Percentiles rank a stretch among this genome's conserved stretches.
These are phyloP conservation scores for Prinsepia uniflora DNA, from an alignment of 306 rosid genomes.

Conservation along the genomic window DNA sequence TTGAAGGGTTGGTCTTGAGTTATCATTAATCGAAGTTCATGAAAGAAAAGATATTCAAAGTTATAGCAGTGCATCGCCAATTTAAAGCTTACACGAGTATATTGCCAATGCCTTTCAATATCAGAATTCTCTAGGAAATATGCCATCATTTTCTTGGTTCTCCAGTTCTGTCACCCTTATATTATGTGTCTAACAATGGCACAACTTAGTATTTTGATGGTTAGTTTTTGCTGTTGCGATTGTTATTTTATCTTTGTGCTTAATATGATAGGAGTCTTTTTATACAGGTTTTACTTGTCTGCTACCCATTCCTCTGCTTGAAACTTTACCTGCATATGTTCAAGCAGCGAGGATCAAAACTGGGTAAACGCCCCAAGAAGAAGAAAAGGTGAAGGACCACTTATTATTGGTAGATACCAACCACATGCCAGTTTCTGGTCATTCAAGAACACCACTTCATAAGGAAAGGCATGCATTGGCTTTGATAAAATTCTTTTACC, in stretches of 20 bases:
- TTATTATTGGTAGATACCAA: background rate
- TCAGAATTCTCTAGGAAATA: background rate
- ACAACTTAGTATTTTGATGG: background rate
- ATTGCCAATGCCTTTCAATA: conserved; percentile 3
- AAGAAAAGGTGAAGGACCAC: conserved; percentile 38
- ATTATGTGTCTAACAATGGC: background rate
- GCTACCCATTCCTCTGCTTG: conserved; percentile 74
- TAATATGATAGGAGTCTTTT: conserved; percentile 16
- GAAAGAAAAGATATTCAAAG: background rate
- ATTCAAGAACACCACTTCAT: background rate
- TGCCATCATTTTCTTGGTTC: conserved; percentile 2
- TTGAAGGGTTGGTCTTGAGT: background rate
- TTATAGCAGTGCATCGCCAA: background rate
- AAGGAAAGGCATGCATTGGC: conserved; percentile 3
- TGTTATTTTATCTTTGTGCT: background rate
- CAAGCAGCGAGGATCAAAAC: conserved; percentile 78
- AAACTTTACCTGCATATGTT: conserved; percentile 82
- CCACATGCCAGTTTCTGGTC: conserved; percentile 10
- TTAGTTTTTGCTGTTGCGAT: too few relatives aligned
- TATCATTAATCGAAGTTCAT: background rate
- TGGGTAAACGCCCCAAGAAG: conserved; percentile 46
- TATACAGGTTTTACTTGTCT: conserved; percentile 59
- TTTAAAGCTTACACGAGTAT: background rate
- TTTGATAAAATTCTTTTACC: background rate
- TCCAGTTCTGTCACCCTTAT: background rate